Evolutionary conservation across 1,284 basidiomycete species (phyloP), one percentile per base, ranked within the genome.

Genomic region (Ganoderma sp.): DNA sequence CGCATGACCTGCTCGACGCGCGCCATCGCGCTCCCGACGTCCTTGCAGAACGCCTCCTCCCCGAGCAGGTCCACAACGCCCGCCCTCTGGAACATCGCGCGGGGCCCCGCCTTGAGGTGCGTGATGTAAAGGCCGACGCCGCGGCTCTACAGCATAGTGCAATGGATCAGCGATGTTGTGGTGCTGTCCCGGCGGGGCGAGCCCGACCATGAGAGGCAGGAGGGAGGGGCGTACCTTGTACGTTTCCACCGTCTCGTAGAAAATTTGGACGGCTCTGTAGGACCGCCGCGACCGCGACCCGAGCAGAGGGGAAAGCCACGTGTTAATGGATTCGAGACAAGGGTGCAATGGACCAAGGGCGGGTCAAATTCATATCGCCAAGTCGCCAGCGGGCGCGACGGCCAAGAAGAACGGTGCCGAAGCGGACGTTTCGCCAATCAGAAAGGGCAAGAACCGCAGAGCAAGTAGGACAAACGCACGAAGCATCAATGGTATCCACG

Each of bases 401-500:
- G 70, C 22, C 71, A 64, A 64, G 67, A 61, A 61, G 19, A 39
- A 39, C 22, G 39, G 64, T 15, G 28, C 25, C 62, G 56, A 50
- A 42, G 43, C 48, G 48, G n/a, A 34, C 6, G 39, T 43, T 39
- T 43, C 22, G 8, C 41, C 61, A 25, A 34, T 39, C 12, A 28
- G 52, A 9, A 19, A 59, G 10, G 15, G 28, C 32, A 37, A 34
- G 14, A 43, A 48, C 45, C 0, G n/a, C 9, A 32, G 1, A 39
- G 25, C 25, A 2, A 39, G 25, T 25, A 19, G 42, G 28, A 48
- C 34, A 41, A 66, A 84, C 91, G 78, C 76, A 95, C 91, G 93
- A 95, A 12, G 95, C 94, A 78, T 96, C 95, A 70, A 91, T 90
- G 25, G 83, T 86, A 69, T 95, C 94, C 3, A 95, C 90, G 79